Base-by-base conservation (phyloP, 1,139 yeast genomes). In the Pichia sp. region DNA sequence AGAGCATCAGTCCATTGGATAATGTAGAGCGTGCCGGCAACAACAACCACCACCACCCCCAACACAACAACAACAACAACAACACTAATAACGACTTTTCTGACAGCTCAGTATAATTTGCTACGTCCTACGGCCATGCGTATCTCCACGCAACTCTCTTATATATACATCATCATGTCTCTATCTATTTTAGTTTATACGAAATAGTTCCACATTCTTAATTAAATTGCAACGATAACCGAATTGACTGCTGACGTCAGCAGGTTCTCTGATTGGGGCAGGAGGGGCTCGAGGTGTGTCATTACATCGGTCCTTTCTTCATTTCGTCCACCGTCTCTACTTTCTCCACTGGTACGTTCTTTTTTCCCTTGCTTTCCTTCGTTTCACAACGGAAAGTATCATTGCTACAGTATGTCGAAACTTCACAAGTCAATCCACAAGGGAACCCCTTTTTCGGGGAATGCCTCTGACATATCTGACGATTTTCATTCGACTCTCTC, bases 1-100 rank as follows among this genome's bases (percentile, higher is more conserved):
- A 38, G 34, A 60, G 61, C 36, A 62, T 63, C 33, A 60, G 63
- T 55, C 67, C 67, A 2, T 49, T 63, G 27, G 62, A 60, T 46
- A 24, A 31, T n/a, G 20, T 44, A 36, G 48, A 38, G 17, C 36
- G 3, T 8, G 24, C 34, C 44, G 20, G 29, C 45, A 48, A 10
- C 16, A 10, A 8, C 20, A 16, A 27, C 29, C 24, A 33, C 30
- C 16, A 45, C 20, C 29, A n/a, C n/a, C n/a, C n/a, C n/a, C n/a
- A n/a, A n/a, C 10, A 33, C 30, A 47, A 29, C 10, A n/a, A 10
- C 29, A 8, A 38, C 17, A 38, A n/a, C 17, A 38, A 17, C 41
- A 38, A n/a, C 41, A 38, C 4, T 38, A 7, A n/a, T 17, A 12
- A 38, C 41, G 41, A 38, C 41, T 14, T 38, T 38, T 38, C 41